Conservation (phyloP, 768 basidiomycete genomes). For the Boletus insuetus region DNA sequence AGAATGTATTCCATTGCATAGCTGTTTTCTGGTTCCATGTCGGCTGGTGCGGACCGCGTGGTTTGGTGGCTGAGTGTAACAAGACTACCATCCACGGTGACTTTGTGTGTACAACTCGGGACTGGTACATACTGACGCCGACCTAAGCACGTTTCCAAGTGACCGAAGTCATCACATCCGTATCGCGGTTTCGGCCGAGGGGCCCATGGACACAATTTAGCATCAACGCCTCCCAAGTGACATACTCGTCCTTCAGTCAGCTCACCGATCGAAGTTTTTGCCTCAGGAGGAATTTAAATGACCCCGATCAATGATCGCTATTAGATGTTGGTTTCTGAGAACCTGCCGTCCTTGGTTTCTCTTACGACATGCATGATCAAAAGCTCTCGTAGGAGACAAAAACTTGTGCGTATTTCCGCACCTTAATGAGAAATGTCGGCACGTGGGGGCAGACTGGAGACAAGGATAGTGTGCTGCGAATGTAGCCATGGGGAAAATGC, state of each 20-base stretch:
- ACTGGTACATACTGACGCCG: neutral
- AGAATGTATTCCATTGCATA: neutral
- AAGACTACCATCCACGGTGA: no score
- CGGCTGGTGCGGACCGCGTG: neutral
- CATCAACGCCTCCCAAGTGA: no score
- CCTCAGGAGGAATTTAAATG: no score
- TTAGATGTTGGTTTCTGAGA: no score
- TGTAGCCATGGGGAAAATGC: neutral
- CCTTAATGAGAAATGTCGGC: neutral
- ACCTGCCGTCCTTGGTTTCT: no score
- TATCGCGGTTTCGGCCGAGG: constrained; percentile 10
- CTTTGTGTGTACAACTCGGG: no score
- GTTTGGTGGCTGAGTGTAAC: neutral
- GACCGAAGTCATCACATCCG: constrained; percentile 1
- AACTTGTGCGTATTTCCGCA: neutral
- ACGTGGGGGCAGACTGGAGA: neutral
- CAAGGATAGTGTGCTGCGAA: neutral
- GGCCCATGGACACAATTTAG: no score
- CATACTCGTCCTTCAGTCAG: neutral
- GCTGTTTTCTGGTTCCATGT: neutral
- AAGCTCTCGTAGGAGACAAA: neutral
- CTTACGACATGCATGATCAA: neutral
- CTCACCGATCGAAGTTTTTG: neutral
- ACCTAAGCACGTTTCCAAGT: constrained; percentile 9
- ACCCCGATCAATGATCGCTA: no score